phyloP scores from a whole-genome alignment of 306 rosid species.

The Oemleria cerasiformis region DNA sequence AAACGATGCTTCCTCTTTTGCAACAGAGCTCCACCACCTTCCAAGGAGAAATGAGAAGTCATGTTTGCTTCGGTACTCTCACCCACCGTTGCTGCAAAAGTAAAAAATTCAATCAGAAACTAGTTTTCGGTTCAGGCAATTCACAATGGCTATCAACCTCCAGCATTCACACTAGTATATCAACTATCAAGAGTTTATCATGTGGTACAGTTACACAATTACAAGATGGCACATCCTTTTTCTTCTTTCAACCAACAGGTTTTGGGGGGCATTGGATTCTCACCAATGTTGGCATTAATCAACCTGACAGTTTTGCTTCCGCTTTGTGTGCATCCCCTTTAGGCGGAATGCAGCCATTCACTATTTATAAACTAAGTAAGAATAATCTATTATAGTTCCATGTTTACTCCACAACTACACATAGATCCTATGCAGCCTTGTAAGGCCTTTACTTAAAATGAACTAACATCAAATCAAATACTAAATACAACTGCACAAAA shows the following conservation, averaged over 20 bases:
- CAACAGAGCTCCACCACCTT: constrained; percentile 14
- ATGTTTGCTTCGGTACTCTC: constrained; percentile 40
- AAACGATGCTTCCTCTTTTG: not conserved
- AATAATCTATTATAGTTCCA: not conserved
- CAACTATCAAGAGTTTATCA: not conserved
- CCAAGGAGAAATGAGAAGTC: constrained; percentile 10
- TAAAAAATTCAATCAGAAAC: constrained; percentile 22
- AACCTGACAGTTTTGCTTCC: not conserved
- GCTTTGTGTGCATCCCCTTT: not conserved
- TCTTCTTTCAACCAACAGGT: not conserved
- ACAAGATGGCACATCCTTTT: not conserved
- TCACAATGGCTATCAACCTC: not conserved
- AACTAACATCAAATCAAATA: not conserved
- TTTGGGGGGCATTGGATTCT: constrained; percentile 2
- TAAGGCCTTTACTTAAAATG: not conserved
- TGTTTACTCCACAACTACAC: not conserved
- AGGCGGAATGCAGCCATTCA: not conserved
- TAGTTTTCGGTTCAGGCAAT: constrained; percentile 2
- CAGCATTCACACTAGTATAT: not conserved
- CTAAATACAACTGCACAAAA: not conserved
- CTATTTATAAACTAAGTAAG: not conserved
- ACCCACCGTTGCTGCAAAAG: constrained; percentile 48
- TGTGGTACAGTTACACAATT: too few species aligned
- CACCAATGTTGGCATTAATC: constrained; percentile 14
- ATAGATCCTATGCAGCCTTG: not conserved